Conservation (phyloP, 208 protist species). For the Naegleria lovaniensis region DNA sequence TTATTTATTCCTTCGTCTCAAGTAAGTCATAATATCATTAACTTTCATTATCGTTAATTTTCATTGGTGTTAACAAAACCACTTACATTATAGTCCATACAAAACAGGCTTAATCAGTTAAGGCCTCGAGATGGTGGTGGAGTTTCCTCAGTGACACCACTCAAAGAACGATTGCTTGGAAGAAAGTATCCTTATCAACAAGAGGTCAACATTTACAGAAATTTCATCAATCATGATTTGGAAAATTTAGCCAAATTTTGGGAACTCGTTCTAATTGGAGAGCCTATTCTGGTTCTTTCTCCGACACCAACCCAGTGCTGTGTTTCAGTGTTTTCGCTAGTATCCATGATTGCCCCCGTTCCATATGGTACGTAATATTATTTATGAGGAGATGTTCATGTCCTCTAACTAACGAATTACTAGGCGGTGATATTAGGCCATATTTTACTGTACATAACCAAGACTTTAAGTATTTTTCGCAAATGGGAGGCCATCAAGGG, state of each 20-base stretch:
- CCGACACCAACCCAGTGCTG: background rate
- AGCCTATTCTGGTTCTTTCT: constrained; percentile 11
- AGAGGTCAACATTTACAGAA: background rate
- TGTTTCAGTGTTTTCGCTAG: background rate
- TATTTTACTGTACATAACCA: constrained; percentile 26
- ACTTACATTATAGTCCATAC: too few relatives aligned
- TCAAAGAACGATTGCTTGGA: background rate
- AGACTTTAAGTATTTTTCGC: background rate
- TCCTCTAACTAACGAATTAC: too few relatives aligned
- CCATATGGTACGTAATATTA: background rate
- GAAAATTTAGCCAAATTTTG: background rate
- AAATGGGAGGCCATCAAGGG: background rate
- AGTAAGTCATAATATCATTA: too few relatives aligned
- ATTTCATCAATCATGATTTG: background rate
- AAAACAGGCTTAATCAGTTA: too few relatives aligned
- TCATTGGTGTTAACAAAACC: too few relatives aligned
- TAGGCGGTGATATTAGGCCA: constrained; percentile 13
- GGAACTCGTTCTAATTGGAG: constrained; percentile 17
- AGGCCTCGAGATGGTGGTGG: background rate
- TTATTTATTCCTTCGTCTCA: background rate
- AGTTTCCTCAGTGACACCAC: background rate
- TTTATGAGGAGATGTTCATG: background rate
- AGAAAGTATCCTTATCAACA: background rate
- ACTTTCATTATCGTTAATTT: too few relatives aligned
- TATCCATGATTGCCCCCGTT: constrained; percentile 22